A percentile compares a stretch with the other conserved stretches of the same genome.
phyloP scores from a whole-genome alignment of 2,329 filamentous ascomycete genomes.

The Magnaporthales sp. region DNA sequence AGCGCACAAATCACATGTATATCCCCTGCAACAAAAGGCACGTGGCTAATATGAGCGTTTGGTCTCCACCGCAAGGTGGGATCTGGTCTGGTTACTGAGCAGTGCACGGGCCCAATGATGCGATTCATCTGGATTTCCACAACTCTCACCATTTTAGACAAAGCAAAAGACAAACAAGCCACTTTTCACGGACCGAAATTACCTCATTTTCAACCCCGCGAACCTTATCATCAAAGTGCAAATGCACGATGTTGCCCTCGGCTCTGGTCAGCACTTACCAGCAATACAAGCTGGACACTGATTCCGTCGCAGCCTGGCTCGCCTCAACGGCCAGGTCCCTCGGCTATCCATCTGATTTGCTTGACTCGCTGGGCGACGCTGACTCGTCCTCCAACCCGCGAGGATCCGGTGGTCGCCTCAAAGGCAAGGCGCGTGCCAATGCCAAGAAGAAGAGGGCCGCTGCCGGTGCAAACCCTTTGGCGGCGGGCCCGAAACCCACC shows the following conservation, averaged over 20 bases:
- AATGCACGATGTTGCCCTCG: constrained; percentile 9
- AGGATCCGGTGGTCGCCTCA: constrained; percentile 10
- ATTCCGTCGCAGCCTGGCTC: constrained; percentile 30
- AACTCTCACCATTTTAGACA: too few species aligned
- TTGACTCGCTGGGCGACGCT: constrained; percentile 6
- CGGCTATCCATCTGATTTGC: constrained; percentile 20
- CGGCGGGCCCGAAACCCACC: background rate
- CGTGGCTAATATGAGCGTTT: too few species aligned
- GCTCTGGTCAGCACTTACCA: constrained; percentile 22
- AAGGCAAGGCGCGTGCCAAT: constrained; percentile 20
- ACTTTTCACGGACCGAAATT: too few species aligned
- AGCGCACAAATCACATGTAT: too few species aligned
- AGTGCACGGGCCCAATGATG: too few species aligned
- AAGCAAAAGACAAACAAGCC: too few species aligned
- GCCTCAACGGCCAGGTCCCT: constrained; percentile 26
- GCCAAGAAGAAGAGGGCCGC: constrained; percentile 11
- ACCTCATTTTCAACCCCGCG: too few species aligned
- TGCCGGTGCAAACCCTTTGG: background rate
- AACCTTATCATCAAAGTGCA: too few species aligned
- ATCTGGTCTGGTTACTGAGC: too few species aligned
- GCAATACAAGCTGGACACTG: constrained; percentile 31
- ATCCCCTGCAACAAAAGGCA: too few species aligned
- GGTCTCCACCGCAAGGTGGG: too few species aligned
- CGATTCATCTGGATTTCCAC: too few species aligned
- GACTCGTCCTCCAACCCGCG: background rate